Evolutionary conservation across 2,329 filamentous ascomycete genomes (phyloP).

Genomic region (Pestalotiopsis sp.): DNA sequence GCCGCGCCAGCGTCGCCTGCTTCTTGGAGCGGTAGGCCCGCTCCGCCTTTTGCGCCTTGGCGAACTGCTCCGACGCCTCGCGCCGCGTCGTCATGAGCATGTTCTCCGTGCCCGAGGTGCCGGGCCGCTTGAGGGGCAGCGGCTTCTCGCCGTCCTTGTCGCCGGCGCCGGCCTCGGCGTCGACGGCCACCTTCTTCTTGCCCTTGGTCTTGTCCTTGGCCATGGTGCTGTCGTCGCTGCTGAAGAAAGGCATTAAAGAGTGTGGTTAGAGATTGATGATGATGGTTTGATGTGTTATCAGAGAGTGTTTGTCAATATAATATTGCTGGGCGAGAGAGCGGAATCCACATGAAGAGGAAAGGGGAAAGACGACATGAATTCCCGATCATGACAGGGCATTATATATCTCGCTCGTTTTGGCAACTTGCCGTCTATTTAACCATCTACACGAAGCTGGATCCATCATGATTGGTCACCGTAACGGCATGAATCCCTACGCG

Average conservation of each 20-base stretch:
- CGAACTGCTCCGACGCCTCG: constrained; percentile 39
- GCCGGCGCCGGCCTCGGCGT: not conserved
- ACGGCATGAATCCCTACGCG: not conserved
- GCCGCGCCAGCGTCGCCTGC: constrained; percentile 41
- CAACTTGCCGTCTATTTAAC: not conserved
- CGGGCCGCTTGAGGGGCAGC: constrained; percentile 31
- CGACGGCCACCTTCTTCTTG: constrained; percentile 18
- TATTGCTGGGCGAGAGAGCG: constrained; percentile 13
- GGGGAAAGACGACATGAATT: not conserved
- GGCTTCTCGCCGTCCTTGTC: constrained; percentile 15
- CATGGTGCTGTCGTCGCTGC: constrained; percentile 1
- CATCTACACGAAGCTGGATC: not conserved
- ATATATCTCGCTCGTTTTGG: not conserved
- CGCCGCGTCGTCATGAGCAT: constrained; percentile 41
- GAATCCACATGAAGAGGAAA: constrained; percentile 11
- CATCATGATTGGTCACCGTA: not conserved
- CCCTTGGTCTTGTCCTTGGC: constrained; percentile 11
- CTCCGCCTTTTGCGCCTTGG: constrained; percentile 43
- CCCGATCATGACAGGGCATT: not conserved
- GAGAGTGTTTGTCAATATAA: not conserved
- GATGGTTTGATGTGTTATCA: not conserved
- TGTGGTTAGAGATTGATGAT: not conserved
- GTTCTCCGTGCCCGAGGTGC: constrained; percentile 46
- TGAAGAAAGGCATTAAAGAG: constrained; percentile 17
- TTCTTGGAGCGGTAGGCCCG: constrained; percentile 43